These are phyloP conservation scores for Hibiscus mutabilis DNA, from an alignment of 345 rosid genomes.

Conservation along the genomic window DNA sequence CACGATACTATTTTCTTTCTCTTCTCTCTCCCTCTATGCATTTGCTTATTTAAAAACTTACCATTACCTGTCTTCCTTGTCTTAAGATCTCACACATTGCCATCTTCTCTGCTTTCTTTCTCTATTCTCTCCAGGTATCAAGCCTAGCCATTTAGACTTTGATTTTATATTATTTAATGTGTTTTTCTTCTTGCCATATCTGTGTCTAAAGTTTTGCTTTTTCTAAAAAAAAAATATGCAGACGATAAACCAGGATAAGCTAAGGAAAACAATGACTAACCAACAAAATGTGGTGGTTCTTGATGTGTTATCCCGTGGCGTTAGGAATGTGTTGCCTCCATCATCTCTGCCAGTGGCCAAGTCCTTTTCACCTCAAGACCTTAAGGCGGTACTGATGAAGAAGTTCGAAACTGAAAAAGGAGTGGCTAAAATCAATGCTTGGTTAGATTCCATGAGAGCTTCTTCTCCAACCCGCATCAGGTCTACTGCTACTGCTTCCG, in stretches of 20 bases:
- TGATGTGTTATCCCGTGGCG: conserved; percentile 34
- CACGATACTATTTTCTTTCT: no score
- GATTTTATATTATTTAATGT: neutral
- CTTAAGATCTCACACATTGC: conserved; percentile 10
- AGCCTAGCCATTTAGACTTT: neutral
- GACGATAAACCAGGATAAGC: neutral
- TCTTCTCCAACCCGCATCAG: conserved; percentile 76
- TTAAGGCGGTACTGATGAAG: conserved; percentile 30
- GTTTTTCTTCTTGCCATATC: neutral
- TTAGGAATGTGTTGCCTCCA: conserved; percentile 34
- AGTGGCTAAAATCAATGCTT: conserved; percentile 37
- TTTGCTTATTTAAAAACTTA: neutral
- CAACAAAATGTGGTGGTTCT: conserved; percentile 63
- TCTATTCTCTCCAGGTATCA: neutral
- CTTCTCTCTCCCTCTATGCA: neutral
- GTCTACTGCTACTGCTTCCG: no score
- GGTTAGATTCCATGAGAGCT: conserved; percentile 83
- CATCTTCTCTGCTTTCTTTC: conserved; percentile 13
- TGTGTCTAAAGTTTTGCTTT: neutral
- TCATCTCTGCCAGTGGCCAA: conserved; percentile 28
- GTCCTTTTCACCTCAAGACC: conserved; percentile 26
- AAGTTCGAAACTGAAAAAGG: conserved; percentile 42
- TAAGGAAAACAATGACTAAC: conserved; percentile 41
- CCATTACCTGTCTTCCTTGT: neutral
- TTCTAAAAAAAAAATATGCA: neutral